Evolutionary conservation across 352 stramenopile genomes (phyloP), one percentile per base, ranked within the genome.

Genomic region (Globisporangium middletonii): DNA sequence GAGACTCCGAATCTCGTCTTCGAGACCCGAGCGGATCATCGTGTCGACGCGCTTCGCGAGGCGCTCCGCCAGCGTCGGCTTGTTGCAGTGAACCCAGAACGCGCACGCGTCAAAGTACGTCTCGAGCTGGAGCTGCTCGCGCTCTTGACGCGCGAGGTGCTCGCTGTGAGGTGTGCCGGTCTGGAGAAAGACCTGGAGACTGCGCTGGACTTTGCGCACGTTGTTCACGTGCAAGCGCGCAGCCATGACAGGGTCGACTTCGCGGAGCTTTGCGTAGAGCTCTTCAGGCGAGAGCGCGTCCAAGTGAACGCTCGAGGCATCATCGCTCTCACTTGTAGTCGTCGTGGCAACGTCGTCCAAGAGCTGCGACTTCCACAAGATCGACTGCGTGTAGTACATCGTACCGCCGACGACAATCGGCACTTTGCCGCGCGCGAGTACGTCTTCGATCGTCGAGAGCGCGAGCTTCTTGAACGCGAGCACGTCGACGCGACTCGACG

Each of bases 361-460:
- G 41, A 97, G 54, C 58, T 94, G 82, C 1, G 84, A 84, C 37
- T 89, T 86, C 86, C 87, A 96, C 37, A 97, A 69, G 37, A 97
- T 72, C 23, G 83, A 86, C 62, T 97, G 89, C 52, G 88, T 94
- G 70, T 97, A 97, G 69, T 97, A 97, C 76, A 96, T 92, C 37
- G 89, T 97, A 48, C 89, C 89, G 28, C 89, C 89, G 11, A 96
- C 89, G n/a, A 97, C 71, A 47, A 97, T 92, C 3, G 89, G 89
- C 38, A 96, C 71, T 56, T 95, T 96, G 45, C 87, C 88, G n/a
- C 85, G 71, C 44, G 70, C 71, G 50, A 90, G 60, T 13, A 97
- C 88, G 44, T 96, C 85, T 19, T 96, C 76, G 52, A 97, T 96
- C 54, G 74, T 69, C 13, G 63, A 46, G 57, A 93, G 59, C 33